These are phyloP conservation scores for Aspergillus bombycis DNA, from an alignment of 2,329 filamentous ascomycete species.

Conservation along the genomic window DNA sequence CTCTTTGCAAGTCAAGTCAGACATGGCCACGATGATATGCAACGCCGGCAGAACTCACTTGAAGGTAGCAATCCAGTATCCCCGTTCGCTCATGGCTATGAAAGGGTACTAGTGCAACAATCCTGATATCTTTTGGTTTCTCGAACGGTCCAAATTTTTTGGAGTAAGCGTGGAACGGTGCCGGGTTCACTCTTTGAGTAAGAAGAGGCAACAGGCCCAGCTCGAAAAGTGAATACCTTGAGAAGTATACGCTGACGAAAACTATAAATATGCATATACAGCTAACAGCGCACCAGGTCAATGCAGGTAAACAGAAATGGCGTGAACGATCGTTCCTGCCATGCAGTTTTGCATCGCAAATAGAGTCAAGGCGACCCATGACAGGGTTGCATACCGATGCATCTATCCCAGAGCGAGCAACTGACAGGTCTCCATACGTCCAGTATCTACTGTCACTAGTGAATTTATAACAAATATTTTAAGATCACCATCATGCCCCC, in stretches of 20 bases:
- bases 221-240: conserved; percentile 23
- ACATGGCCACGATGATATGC: not conserved
- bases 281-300: conserved; percentile 27
- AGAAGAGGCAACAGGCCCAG: conserved; percentile 24
- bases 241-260: conserved; percentile 24
- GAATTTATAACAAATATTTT: not conserved
- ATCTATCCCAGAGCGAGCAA: not conserved
- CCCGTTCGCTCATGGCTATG: conserved; percentile 35
- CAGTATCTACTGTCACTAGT: not conserved
- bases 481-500: not conserved
- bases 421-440: not conserved
- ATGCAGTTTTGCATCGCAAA: conserved; percentile 28
- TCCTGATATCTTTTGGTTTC: conserved; percentile 40
- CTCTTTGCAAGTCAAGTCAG: conserved; percentile 25
- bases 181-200: conserved; percentile 23
- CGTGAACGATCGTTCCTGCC: conserved; percentile 14
- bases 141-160: conserved; percentile 26
- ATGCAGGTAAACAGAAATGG: conserved; percentile 24
- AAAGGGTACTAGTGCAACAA: conserved; percentile 46
- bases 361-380: conserved; percentile 23
- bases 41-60: conserved; percentile 25
- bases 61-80: conserved; percentile 48
- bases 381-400: conserved; percentile 13
- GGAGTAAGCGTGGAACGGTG: conserved; percentile 37
- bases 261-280: conserved; percentile 26